phyloP scores from a whole-genome alignment of 2,329 filamentous ascomycete species.

The Penicillium sp. region DNA sequence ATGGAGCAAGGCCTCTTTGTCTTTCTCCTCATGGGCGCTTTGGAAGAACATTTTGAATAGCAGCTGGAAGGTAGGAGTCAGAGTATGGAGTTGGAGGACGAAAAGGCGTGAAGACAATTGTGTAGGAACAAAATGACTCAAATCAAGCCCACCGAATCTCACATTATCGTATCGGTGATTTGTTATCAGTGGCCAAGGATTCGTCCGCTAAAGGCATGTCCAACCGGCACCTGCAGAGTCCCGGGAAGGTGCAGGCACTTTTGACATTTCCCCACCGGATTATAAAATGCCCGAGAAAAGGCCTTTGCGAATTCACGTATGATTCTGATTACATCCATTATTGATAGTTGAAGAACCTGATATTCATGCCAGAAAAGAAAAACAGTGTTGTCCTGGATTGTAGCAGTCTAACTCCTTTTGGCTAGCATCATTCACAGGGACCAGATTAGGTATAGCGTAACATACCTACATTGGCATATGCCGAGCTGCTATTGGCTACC shows the following conservation, averaged over 20 bases:
- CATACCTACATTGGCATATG: not conserved
- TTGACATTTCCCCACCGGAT: not conserved
- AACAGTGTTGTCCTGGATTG: not conserved
- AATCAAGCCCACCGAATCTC: not conserved
- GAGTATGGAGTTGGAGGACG: not conserved
- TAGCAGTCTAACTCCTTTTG: not conserved
- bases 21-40: conserved; percentile 10
- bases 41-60: conserved; percentile 10
- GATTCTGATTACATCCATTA: not conserved
- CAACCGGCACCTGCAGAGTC: not conserved
- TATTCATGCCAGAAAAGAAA: not conserved
- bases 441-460: not conserved
- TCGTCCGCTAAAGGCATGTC: conserved; percentile 1
- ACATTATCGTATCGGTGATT: not conserved
- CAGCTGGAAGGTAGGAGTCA: not conserved
- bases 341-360: not conserved
- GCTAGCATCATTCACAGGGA: not conserved
- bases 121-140: not conserved
- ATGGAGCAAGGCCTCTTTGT: conserved; percentile 11
- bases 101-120: not conserved
- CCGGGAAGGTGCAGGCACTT: not conserved
- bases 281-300: not conserved
- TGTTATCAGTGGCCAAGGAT: not conserved
- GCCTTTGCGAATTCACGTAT: not conserved
- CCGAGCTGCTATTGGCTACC: not conserved